Conservation (phyloP, 2,329 filamentous ascomycete genomes). For the Esteya vermicola region DNA sequence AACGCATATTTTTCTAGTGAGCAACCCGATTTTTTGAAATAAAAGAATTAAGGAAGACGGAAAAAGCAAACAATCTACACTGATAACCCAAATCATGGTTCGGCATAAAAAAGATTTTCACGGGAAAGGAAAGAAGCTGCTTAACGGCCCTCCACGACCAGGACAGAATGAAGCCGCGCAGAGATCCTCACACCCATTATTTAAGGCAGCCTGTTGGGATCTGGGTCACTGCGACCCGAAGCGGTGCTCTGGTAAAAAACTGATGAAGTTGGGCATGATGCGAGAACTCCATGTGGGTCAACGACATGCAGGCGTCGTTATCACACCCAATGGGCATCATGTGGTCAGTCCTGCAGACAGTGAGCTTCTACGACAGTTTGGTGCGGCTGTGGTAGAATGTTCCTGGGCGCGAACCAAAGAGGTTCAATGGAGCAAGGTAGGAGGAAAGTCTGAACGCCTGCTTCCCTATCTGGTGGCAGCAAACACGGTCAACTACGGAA, state of each 20-base stretch:
- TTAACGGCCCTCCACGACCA: constrained; percentile 41
- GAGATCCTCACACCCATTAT: constrained; percentile 30
- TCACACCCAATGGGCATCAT: constrained; percentile 85
- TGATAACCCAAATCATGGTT: constrained; percentile 46
- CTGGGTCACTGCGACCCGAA: constrained; percentile 96
- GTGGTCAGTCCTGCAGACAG: constrained; percentile 72
- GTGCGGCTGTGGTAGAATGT: constrained; percentile 91
- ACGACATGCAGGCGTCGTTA: constrained; percentile 80
- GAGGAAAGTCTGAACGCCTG: constrained; percentile 81
- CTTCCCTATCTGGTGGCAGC: constrained; percentile 92
- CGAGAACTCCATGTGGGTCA: constrained; percentile 83
- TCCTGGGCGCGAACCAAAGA: constrained; percentile 90
- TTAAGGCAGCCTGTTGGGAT: constrained; percentile 97
- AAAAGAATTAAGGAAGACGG: neutral
- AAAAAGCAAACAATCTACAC: neutral
- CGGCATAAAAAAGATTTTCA: constrained; percentile 88
- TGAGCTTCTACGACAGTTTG: constrained; percentile 70
- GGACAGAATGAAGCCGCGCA: constrained; percentile 15
- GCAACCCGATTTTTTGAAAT: no score
- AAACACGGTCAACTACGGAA: constrained; percentile 94
- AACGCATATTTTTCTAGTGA: no score
- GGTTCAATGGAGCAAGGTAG: constrained; percentile 81
- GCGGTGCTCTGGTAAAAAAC: constrained; percentile 84
- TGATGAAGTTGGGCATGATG: constrained; percentile 89
- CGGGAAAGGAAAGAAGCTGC: constrained; percentile 58